Evolutionary conservation across 2,329 filamentous ascomycete species (phyloP).

Genomic region (Calonectria hawksworthii): DNA sequence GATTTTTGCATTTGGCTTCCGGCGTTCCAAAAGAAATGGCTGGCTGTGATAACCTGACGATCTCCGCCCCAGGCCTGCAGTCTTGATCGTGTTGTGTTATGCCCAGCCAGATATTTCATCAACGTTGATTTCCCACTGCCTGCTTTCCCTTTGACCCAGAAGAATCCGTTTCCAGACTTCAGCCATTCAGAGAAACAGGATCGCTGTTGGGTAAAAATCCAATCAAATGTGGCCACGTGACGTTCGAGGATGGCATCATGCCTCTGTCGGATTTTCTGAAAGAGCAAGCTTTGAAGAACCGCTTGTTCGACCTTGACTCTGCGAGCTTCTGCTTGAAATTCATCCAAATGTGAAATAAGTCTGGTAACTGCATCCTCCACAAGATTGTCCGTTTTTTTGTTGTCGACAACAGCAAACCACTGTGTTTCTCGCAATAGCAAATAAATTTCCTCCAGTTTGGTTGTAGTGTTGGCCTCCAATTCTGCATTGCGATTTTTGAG

Average conservation of each 20-base stretch:
- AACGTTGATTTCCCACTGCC: neutral
- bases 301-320: neutral
- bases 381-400: neutral
- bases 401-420: neutral
- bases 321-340: neutral
- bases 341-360: neutral
- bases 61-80: neutral
- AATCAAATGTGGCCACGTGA: neutral
- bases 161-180: neutral
- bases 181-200: neutral
- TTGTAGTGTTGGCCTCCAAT: neutral
- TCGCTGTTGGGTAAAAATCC: neutral
- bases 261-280: neutral
- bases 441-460: neutral
- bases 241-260: neutral
- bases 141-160: constrained; percentile 1
- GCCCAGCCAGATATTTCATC: neutral
- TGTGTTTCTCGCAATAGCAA: neutral
- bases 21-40: neutral
- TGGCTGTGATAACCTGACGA: neutral
- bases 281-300: neutral
- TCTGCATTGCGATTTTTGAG: neutral
- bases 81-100: neutral
- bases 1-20: neutral
- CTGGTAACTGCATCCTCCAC: neutral